phyloP scores from a whole-genome alignment of 495 filamentous ascomycete species.

The Usnea hakonensis region DNA sequence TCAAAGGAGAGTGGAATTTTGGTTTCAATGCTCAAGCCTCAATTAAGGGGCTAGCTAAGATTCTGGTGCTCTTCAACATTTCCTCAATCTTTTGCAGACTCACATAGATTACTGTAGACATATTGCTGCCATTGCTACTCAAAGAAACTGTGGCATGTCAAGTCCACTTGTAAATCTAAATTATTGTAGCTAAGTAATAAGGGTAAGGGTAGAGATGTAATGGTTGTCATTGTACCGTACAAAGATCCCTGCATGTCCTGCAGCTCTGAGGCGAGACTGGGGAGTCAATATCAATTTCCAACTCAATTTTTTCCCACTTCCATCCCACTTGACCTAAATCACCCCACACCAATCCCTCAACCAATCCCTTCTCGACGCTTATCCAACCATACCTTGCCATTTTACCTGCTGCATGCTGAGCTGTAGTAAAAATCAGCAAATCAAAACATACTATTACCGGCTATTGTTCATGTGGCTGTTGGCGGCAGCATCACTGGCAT shows the following conservation, averaged over 20 bases:
- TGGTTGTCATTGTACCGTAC: too few species aligned
- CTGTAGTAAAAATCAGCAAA: background rate
- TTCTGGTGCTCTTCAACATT: too few species aligned
- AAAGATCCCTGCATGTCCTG: background rate
- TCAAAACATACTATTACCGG: background rate
- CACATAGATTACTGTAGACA: too few species aligned
- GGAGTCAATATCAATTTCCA: too few species aligned
- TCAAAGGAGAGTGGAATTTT: too few species aligned
- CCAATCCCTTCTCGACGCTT: slow-evolving; percentile 14
- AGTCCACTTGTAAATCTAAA: too few species aligned
- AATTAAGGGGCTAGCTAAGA: too few species aligned
- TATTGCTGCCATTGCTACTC: too few species aligned
- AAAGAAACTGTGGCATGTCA: too few species aligned
- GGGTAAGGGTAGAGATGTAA: background rate
- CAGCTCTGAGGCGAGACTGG: background rate
- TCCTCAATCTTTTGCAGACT: too few species aligned
- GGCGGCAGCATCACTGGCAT: background rate
- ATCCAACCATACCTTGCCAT: background rate
- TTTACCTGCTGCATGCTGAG: background rate
- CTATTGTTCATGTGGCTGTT: background rate
- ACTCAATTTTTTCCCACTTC: background rate
- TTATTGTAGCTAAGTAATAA: too few species aligned
- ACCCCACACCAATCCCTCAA: slow-evolving; percentile 8
- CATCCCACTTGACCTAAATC: background rate
- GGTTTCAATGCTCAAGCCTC: too few species aligned